These are phyloP conservation scores for Dimargaris xerosporica DNA, from an alignment of 192 early-diverging fungal genomes.

Conservation along the genomic window DNA sequence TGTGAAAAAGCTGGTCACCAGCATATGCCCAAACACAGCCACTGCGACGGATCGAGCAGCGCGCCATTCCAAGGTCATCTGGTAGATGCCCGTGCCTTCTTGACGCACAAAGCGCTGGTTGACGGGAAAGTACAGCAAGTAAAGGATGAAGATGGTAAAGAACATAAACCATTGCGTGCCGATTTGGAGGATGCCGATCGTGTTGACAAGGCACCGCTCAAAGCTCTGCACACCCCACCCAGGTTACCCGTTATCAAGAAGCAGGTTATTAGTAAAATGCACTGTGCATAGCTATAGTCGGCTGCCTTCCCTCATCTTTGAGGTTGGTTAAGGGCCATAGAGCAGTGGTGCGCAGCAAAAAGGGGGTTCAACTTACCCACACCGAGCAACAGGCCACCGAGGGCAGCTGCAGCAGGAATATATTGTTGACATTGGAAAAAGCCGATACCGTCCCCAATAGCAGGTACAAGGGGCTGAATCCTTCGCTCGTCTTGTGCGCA, in stretches of 20 bases:
- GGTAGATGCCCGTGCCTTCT: conserved; percentile 15
- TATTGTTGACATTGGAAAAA: conserved; percentile 35
- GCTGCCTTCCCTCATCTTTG: too few species aligned
- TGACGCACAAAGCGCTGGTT: conserved; percentile 30
- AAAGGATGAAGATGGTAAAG: conserved; percentile 49
- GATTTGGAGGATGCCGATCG: conserved; percentile 46
- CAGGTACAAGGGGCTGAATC: conserved; percentile 33
- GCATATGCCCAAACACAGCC: conserved; percentile 33
- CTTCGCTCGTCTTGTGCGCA: conserved; percentile 33
- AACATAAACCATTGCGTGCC: conserved; percentile 48
- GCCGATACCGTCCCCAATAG: conserved; percentile 34
- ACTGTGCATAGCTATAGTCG: too few species aligned
- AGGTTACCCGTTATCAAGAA: too few species aligned
- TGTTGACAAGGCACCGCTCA: conserved; percentile 35
- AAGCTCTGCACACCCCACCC: conserved; percentile 13
- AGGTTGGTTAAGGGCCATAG: too few species aligned
- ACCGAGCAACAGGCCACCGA: conserved; percentile 28
- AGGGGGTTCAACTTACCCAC: neutral
- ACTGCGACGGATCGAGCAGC: conserved; percentile 36
- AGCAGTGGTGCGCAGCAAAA: too few species aligned
- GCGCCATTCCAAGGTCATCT: conserved; percentile 26
- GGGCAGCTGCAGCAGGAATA: conserved; percentile 34
- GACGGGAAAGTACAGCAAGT: conserved; percentile 50
- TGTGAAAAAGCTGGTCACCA: conserved; percentile 33
- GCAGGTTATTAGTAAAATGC: too few species aligned